Base-by-base conservation (phyloP, 352 stramenopile genomes). In the Globisporangium acanthophoron region DNA sequence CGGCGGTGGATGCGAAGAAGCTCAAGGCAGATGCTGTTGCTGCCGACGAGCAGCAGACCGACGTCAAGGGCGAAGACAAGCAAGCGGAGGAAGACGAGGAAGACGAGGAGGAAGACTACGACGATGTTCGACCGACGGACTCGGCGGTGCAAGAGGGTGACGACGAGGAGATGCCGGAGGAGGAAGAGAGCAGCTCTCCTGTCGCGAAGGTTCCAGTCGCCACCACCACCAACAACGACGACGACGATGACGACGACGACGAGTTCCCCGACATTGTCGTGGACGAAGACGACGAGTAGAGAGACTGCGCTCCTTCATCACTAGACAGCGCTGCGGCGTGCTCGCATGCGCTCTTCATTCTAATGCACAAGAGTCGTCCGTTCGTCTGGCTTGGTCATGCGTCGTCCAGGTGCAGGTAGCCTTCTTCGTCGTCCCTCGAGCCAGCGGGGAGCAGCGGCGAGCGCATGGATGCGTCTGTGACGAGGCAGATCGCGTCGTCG, bases 211-310 rank as follows among this genome's bases (percentile, higher is more conserved):
- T 5, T 24, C 4, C 49, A 5, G 21, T 9, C 13, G 21, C 3
- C 13, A 29, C 24, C 24, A 27, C 3, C 13, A 37, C 15, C 45
- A 16, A 61, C 2, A 39, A 55, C 24, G 62, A 76, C 27, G 59
- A 73, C 5, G 58, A 64, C 11, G 67, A 74, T 16, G 64, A 74
- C 16, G 80, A 90, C 41, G 80, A 91, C 49, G 80, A 88, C 35
- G 82, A 93, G 55, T 92, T 94, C 59, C 85, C 85, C 0, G 81
- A 94, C 50, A 94, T 94, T 58, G 78, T 94, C 12, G 72, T 80
- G 45, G 80, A 87, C 56, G 81, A 84, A 13, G 76, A 79, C 27
- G 71, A 86, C 46, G 65, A 74, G 51, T 80, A 81, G 49, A 64
- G 3, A 24, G 20, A 27, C 3, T 33, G 18, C 16, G 12, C 27